Conservation (phyloP, 352 stramenopile genomes). For the Proteromonas lacertae region DNA sequence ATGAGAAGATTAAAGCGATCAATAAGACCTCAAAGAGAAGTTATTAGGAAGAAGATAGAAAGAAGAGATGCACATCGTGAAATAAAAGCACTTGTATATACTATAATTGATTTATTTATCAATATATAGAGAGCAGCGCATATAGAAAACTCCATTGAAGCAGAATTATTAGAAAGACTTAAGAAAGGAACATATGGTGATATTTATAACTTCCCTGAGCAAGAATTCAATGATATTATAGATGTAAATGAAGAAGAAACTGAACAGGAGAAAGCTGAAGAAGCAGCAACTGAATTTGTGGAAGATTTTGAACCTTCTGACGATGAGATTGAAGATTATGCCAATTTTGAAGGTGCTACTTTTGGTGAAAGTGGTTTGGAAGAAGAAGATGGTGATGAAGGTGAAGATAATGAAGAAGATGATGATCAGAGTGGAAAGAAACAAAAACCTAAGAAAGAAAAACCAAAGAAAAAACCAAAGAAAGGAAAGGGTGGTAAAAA, state of each 20-base stretch:
- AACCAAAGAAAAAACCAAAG: too few relatives aligned
- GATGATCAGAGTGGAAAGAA: background rate
- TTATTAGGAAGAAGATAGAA: conserved; percentile 72
- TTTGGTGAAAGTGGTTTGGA: conserved; percentile 3
- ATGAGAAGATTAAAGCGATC: conserved; percentile 69
- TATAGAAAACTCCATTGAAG: conserved; percentile 38
- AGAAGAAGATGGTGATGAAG: conserved; percentile 7
- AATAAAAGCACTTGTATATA: conserved; percentile 71
- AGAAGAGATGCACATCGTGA: conserved; percentile 66
- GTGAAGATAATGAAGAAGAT: background rate
- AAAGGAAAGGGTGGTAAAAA: too few relatives aligned
- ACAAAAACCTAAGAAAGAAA: too few relatives aligned
- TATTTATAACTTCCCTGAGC: conserved; percentile 97
- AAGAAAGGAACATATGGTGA: conserved; percentile 89
- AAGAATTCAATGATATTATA: background rate
- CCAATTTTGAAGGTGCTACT: conserved; percentile 3
- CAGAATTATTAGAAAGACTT: conserved; percentile 80
- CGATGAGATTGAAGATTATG: background rate
- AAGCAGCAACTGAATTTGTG: conserved; percentile 17
- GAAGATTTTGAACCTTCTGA: background rate
- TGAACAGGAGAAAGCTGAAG: conserved; percentile 49
- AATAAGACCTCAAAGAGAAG: conserved; percentile 42
- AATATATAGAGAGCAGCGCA: background rate
- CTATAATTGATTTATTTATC: conserved; percentile 41
- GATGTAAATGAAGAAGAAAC: conserved; percentile 26